Percentiles rank a stretch among this genome's conserved stretches.
Conservation (phyloP, 495 filamentous ascomycete species). For the Hypoxylon cercidicola region DNA sequence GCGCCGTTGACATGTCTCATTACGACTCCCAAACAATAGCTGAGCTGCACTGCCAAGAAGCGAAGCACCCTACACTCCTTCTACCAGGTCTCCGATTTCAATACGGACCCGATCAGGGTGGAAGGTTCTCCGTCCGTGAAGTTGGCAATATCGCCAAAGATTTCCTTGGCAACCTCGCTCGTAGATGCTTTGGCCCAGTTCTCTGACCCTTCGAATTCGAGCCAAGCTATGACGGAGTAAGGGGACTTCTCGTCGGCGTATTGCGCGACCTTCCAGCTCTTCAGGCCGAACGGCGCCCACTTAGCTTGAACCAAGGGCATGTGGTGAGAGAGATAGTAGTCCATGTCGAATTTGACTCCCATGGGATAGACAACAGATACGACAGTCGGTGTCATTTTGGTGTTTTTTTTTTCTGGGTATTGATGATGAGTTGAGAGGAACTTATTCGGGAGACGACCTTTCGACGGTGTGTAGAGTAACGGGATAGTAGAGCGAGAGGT, state of each 20-base stretch:
- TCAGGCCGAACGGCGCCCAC: constrained; percentile 35
- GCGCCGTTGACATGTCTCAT: background rate
- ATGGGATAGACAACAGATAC: constrained; percentile 25
- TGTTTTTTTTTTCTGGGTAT: background rate
- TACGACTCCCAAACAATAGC: background rate
- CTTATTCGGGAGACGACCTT: background rate
- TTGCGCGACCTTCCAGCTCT: constrained; percentile 39
- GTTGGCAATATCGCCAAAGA: constrained; percentile 41
- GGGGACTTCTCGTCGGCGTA: constrained; percentile 28
- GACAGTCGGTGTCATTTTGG: constrained; percentile 10
- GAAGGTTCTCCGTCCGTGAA: constrained; percentile 24
- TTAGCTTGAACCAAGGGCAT: constrained; percentile 41
- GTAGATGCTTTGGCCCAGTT: constrained; percentile 10
- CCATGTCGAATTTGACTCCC: constrained; percentile 39
- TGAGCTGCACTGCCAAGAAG: background rate
- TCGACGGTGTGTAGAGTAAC: background rate
- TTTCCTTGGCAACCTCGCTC: constrained; percentile 3
- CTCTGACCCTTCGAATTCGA: constrained; percentile 33
- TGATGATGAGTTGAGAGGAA: constrained; percentile 24
- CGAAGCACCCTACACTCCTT: background rate
- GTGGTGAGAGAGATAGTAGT: constrained; percentile 39
- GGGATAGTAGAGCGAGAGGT: too few relatives aligned
- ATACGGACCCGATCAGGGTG: background rate
- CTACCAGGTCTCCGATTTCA: constrained; percentile 1
- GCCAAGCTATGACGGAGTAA: constrained; percentile 33